Evolutionary conservation across 1,284 basidiomycete species (phyloP).

Genomic region (Ustilago xerochloae): DNA sequence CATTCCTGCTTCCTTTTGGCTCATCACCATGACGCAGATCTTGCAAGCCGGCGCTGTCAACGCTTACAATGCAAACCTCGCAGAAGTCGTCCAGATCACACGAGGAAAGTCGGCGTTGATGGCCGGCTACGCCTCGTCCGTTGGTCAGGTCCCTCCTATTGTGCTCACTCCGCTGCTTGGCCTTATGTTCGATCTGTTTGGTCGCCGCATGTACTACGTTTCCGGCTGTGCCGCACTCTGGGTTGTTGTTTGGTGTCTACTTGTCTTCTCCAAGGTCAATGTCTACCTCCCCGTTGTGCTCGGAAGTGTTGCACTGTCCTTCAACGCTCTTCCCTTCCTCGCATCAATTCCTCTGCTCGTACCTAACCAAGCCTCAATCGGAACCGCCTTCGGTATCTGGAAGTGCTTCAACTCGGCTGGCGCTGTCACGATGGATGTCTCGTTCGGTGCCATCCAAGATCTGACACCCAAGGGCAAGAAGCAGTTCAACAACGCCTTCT

Average conservation of each 20-base stretch:
- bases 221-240: slow-evolving; percentile 66
- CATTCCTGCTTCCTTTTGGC: slow-evolving; percentile 63
- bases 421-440: slow-evolving; percentile 68
- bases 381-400: slow-evolving; percentile 70
- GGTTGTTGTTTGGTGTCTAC: slow-evolving; percentile 69
- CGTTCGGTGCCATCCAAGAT: slow-evolving; percentile 70
- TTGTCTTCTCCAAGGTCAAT: slow-evolving; percentile 69
- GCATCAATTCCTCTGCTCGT: slow-evolving; percentile 70
- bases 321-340: slow-evolving; percentile 69
- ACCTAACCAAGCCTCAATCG: slow-evolving; percentile 68
- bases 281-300: slow-evolving; percentile 68
- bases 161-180: slow-evolving; percentile 69
- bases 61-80: slow-evolving; percentile 69
- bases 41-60: slow-evolving; percentile 68
- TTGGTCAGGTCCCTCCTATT: slow-evolving; percentile 70
- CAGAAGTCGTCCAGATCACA: slow-evolving; percentile 69
- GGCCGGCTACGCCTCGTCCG: slow-evolving; percentile 70
- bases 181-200: slow-evolving; percentile 56
- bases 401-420: slow-evolving; percentile 68
- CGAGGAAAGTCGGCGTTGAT: slow-evolving; percentile 68
- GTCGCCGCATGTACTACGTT: slow-evolving; percentile 57
- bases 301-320: slow-evolving; percentile 67
- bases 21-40: slow-evolving; percentile 59
- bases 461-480: slow-evolving; percentile 53
- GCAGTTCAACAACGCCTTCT: slow-evolving; percentile 69